These are phyloP conservation scores for Helicocarpus griseus DNA, from an alignment of 2,329 filamentous ascomycete species.

Conservation along the genomic window DNA sequence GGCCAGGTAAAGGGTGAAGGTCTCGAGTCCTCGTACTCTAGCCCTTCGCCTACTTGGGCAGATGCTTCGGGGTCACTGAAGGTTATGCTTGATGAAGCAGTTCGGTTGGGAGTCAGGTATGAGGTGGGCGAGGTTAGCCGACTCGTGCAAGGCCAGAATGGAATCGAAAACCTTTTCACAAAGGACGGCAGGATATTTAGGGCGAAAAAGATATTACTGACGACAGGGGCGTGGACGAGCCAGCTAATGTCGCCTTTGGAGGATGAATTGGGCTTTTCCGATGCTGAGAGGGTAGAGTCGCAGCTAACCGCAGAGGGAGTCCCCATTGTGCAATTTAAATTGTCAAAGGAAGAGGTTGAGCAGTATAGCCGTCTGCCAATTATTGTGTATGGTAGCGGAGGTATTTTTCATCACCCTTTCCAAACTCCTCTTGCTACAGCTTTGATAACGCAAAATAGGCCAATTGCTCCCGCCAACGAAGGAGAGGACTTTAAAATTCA, in stretches of 20 bases:
- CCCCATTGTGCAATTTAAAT: constrained; percentile 47
- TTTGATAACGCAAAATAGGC: constrained; percentile 11
- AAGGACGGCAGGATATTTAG: constrained; percentile 37
- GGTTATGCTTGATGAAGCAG: constrained; percentile 35
- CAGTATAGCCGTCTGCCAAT: constrained; percentile 45
- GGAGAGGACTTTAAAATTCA: constrained; percentile 50
- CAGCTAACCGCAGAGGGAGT: constrained; percentile 53
- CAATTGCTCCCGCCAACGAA: constrained; percentile 41
- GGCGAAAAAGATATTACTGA: constrained; percentile 47
- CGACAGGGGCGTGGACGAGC: constrained; percentile 49
- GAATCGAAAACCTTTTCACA: constrained; percentile 37
- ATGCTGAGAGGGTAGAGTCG: constrained; percentile 39
- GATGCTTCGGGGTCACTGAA: constrained; percentile 40
- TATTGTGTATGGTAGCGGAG: constrained; percentile 39
- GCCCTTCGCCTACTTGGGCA: constrained; percentile 45
- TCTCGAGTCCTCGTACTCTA: constrained; percentile 38
- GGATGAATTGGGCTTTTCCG: constrained; percentile 35
- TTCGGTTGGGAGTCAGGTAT: constrained; percentile 37
- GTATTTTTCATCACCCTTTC: constrained; percentile 12
- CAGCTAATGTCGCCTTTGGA: constrained; percentile 43
- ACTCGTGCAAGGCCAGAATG: constrained; percentile 34
- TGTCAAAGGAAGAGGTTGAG: constrained; percentile 42
- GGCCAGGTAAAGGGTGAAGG: constrained; percentile 26
- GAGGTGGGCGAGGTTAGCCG: constrained; percentile 35
- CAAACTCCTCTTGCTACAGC: not conserved